Percentiles rank a stretch among this genome's conserved stretches.
phyloP scores from a whole-genome alignment of 2,329 filamentous ascomycete species.

The Rutstroemia sp. region DNA sequence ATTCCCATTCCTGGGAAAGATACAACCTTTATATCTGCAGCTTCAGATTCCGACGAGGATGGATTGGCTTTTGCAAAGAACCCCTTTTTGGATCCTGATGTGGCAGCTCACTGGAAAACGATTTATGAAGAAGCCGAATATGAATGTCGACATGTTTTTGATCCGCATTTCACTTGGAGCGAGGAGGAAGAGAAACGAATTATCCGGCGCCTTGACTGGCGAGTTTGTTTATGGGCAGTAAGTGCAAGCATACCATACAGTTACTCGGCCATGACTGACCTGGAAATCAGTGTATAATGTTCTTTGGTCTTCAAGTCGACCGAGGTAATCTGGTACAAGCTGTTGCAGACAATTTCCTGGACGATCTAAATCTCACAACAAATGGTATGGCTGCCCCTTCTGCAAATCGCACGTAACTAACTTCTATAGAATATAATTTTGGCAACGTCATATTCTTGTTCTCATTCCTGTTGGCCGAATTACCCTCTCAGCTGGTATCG shows the following conservation, averaged over 20 bases:
- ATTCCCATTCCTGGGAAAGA: constrained; percentile 8
- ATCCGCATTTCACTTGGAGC: constrained; percentile 20
- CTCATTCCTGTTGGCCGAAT: constrained; percentile 38
- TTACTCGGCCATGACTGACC: neutral
- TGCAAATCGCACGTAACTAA: neutral
- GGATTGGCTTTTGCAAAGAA: constrained; percentile 13
- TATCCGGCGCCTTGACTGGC: constrained; percentile 20
- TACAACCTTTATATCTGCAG: neutral
- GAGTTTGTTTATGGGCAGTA: constrained; percentile 21
- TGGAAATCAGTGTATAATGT: constrained; percentile 53
- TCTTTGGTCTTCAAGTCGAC: constrained; percentile 54
- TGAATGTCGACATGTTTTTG: constrained; percentile 23
- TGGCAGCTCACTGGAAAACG: constrained; percentile 16
- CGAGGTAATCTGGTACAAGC: constrained; percentile 52
- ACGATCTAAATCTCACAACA: constrained; percentile 39
- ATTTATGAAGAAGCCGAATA: constrained; percentile 24
- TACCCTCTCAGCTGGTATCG: constrained; percentile 41
- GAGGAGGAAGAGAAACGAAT: constrained; percentile 23
- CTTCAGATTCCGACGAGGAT: constrained; percentile 16
- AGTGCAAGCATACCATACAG: neutral
- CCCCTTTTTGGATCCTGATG: constrained; percentile 22
- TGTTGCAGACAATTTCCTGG: constrained; percentile 52
- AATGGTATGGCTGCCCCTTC: constrained; percentile 28
- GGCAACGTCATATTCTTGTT: constrained; percentile 33
- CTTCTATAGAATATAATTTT: constrained; percentile 18